Percentiles rank a stretch among this genome's conserved stretches.
Conservation (phyloP, 2,329 filamentous ascomycete genomes). For the Ophiostoma quercus region DNA sequence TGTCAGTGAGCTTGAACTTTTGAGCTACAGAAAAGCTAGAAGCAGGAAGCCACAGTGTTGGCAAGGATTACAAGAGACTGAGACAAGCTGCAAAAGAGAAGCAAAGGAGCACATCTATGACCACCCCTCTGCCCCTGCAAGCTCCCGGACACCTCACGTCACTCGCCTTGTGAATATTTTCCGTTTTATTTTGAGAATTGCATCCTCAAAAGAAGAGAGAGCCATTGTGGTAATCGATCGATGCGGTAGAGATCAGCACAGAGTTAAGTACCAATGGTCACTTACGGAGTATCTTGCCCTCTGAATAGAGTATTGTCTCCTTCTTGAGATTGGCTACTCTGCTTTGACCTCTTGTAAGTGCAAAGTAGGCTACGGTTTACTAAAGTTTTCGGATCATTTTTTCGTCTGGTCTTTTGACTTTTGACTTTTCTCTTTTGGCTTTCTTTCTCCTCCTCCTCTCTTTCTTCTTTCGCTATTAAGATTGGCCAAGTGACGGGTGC, state of each 20-base stretch:
- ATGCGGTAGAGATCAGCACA: background rate
- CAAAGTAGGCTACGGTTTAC: background rate
- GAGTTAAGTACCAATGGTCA: background rate
- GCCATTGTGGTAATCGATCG: background rate
- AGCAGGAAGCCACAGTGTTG: background rate
- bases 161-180: background rate
- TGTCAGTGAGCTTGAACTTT: background rate
- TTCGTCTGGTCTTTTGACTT: background rate
- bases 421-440: background rate
- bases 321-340: background rate
- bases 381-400: background rate
- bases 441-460: background rate
- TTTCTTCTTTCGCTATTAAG: background rate
- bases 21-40: background rate
- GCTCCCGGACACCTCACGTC: background rate
- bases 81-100: background rate
- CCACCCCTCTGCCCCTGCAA: background rate
- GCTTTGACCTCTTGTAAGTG: background rate
- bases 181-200: background rate
- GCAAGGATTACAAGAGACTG: background rate
- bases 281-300: constrained; percentile 1
- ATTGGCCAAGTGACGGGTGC: constrained; percentile 7
- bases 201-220: background rate
- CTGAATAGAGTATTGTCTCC: background rate
- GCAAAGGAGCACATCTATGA: background rate